Evolutionary conservation across 805 yeast genomes (phyloP), one percentile per base, ranked within the genome.

Genomic region (Yarrowia sp.): DNA sequence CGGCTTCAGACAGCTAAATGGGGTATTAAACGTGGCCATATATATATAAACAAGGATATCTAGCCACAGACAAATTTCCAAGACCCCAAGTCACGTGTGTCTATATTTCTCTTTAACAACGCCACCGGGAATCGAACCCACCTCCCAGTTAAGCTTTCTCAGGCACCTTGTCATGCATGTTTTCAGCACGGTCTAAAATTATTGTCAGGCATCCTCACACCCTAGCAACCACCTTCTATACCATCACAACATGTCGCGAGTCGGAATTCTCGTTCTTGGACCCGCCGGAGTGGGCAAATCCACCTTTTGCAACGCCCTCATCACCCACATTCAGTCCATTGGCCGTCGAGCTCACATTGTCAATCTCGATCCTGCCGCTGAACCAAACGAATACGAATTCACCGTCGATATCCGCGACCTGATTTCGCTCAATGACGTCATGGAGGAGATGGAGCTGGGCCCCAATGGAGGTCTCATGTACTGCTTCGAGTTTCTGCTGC

Each of bases 211-310:
- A 22, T 22, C 28, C 5, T 3, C 28, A 22, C 28, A 22, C 38
- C 38, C 38, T 7, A 35, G 13, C 38, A 44, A 8, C 10, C n/a
- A 18, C 13, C 31, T 44, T 2, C 50, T 8, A n/a, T 33, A 28
- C 32, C 28, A 22, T 5, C 5, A 45, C 15, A 35, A 11, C 42
- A 93, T 95, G 99, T 91, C 98, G 3, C 82, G 97, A 77, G 97
- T 92, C 1, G 99, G 98, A 66, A 93, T 91, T 11, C 78, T 95
- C 68, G 97, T 92, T 1, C 77, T 95, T 69, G 99, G 99, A 0
- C 99, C 99, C 17, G 99, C 99, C 0, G 99, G 99, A 42, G 98
- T 89, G 9, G 99, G 99, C 10, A 93, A 89, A 75, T 86, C 95
- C 53, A 91, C 99, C 0, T 95, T 93, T 73, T 93, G 98, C 78